Evolutionary conservation across 2,329 filamentous ascomycete species (phyloP), one percentile per base, ranked within the genome.

Genomic region (Trichoderma lentiforme): DNA sequence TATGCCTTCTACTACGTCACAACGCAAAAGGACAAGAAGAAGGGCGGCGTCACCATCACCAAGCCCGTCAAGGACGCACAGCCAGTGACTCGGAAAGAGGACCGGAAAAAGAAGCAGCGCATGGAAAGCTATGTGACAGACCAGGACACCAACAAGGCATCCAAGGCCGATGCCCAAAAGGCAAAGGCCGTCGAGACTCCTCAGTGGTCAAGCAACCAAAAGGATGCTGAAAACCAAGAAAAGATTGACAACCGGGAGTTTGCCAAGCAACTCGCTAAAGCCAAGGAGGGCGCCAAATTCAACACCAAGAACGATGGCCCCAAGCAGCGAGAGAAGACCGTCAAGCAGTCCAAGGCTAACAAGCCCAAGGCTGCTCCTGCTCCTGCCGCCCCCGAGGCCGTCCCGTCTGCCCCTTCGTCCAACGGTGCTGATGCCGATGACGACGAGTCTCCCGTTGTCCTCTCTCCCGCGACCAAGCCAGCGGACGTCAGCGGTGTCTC

Each of bases 371-470:
- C 85, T 71, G 81, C 77, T 14, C 77, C 85, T 71, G 81, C 77
- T 14, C 77, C 78, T 5, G 90, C 88, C 14, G 86, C 88, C 64
- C 56, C 64, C 14, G 62, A 66, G 43, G 47, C 28, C 8, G 70
- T 61, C 30, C 39, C 7, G 8, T 69, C 72, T 60, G 70, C 88
- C 7, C 92, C 92, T 0, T 95, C 93, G 4, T 91, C 90, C 68
- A 89, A 89, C 58, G 92, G 89, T 67, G 91, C 86, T 34, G 93
- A 95, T 79, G 93, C 91, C 15, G 93, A 96, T 77, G 93, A 97
- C 77, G 93, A 97, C 77, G 85, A 86, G 58, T 95, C 93, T 21
- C 64, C 72, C 24, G 70, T 53, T 62, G 39, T 53, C 32, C 34
- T 53, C 36, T 73, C 72, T 14, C 92, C 93, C 36, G 84, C 88